Evolutionary conservation across 176 grass and related monocot genomes (phyloP).

Genomic region (Pontederia paniculata): DNA sequence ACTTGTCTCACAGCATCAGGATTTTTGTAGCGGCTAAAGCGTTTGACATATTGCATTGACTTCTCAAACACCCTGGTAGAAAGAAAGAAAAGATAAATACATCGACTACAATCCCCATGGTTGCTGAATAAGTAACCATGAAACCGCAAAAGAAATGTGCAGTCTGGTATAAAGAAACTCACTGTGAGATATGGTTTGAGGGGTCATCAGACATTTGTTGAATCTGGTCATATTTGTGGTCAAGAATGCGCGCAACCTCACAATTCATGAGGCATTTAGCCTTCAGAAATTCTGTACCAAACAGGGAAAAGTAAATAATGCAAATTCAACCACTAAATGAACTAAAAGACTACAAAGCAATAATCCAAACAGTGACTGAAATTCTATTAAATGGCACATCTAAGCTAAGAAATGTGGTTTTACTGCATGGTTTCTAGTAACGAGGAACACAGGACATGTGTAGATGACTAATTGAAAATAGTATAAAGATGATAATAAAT

Average conservation of each 20-base stretch:
- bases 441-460: no score
- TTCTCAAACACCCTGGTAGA: conserved; percentile 81
- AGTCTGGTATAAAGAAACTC: background rate
- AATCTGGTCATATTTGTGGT: conserved; percentile 89
- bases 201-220: conserved; percentile 80
- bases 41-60: conserved; percentile 85
- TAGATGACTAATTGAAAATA: no score
- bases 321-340: no score
- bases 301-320: no score
- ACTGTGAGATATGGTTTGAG: conserved; percentile 49
- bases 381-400: no score
- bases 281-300: conserved; percentile 60
- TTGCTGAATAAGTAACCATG: background rate
- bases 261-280: conserved; percentile 98
- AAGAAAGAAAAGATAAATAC: background rate
- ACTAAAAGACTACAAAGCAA: no score
- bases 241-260: conserved; percentile 84
- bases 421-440: no score
- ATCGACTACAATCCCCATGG: no score
- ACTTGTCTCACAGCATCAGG: conserved; percentile 87
- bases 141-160: background rate
- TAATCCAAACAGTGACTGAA: no score
- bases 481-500: no score
- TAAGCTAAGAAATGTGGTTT: no score
- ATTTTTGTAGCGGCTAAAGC: conserved; percentile 97